Evolutionary conservation across 2,329 filamentous ascomycete species (phyloP), one percentile per base, ranked within the genome.

Genomic region (Zelopaecilomyces penicillatus): DNA sequence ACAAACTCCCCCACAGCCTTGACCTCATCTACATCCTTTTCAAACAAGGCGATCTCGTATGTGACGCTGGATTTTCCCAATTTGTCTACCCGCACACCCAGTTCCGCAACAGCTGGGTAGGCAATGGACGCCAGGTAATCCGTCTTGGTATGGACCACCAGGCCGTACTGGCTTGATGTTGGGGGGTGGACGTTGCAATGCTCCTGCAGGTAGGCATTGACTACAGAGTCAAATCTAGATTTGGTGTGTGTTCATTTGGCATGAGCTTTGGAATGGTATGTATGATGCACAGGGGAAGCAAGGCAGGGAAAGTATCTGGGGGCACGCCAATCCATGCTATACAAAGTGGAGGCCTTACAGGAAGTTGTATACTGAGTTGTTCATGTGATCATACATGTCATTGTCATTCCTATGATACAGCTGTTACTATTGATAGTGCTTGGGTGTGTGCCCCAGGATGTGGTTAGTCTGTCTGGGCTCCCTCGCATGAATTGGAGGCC

Each of bases 301-400:
- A 2, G 19, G 19, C 19, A 19, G 3, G 19, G 19, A 19, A 19
- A 19, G 19, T 19, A 19, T 19, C 19, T 19, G 19, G 19, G 19
- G 19, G 19, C 19, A 19, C 19, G 19, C 19, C 19, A 19, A 19
- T 19, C 19, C 19, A 19, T n/a, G 40, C 8, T 30, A 31, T 35
- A 19, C 19, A 19, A 19, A 19, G 27, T 54, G 11, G 12, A 31
- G 30, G 27, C 8, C 71, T 60, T 63, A 82, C 75, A 94, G 74
- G 50, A 85, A 83, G 56, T 86, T 86, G 65, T 95, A 95, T 43
- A 93, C 75, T 35, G 82, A 85, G 61, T 95, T 95, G 68, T 95
- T 95, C 73, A 95, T 80, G 62, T 97, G 91, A 49, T 87, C 76
- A 65, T 93, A 95, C 86, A 94, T 93, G 68, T 95, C 89, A 61